These are phyloP conservation scores for Volvox africanus DNA, from an alignment of 139 green algal genomes.

Conservation along the genomic window DNA sequence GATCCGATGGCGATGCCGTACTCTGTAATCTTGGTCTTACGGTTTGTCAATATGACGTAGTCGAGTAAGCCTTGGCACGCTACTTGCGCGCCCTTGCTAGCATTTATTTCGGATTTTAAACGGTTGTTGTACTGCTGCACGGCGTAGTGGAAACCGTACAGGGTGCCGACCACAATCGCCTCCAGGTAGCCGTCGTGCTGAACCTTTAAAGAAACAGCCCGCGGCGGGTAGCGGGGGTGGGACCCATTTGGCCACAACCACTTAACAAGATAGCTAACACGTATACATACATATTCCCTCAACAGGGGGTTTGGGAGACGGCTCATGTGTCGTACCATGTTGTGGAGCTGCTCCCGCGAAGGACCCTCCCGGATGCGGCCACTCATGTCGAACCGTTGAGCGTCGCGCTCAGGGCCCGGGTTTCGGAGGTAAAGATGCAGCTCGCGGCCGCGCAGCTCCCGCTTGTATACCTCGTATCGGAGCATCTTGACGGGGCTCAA, in stretches of 20 bases:
- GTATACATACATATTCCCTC: neutral
- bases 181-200: conserved; percentile 22
- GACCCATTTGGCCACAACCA: neutral
- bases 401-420: neutral
- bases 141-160: conserved; percentile 28
- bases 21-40: conserved; percentile 1
- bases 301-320: neutral
- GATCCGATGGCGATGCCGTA: conserved; percentile 25
- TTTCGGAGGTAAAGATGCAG: conserved; percentile 15
- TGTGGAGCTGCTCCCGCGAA: conserved; percentile 8
- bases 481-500: neutral
- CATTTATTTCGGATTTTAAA: too few relatives aligned
- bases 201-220: neutral
- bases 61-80: neutral
- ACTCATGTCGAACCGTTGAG: neutral
- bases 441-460: neutral
- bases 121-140: conserved; percentile 19
- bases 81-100: neutral
- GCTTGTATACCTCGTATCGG: neutral
- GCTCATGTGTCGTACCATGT: conserved; percentile 3
- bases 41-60: conserved; percentile 5
- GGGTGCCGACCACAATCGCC: neutral
- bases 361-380: neutral
- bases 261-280: neutral
- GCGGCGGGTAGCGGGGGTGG: neutral